Base-by-base conservation (phyloP, 257 asterid genomes). In the Penstemon newberryi region DNA sequence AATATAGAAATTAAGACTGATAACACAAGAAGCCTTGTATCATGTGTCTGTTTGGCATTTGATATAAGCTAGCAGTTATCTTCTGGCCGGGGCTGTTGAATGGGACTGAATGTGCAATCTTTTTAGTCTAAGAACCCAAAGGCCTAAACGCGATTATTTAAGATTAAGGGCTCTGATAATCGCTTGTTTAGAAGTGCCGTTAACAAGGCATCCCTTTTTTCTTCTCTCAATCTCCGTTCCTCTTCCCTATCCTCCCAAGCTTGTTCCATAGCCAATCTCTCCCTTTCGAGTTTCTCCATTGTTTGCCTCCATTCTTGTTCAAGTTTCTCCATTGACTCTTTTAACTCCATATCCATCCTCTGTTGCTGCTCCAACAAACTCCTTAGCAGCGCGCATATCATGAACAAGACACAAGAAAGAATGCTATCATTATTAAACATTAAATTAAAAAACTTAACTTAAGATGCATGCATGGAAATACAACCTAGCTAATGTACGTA, bases 161-260 rank as follows among this genome's bases (percentile, higher is more conserved):
- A 4, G 56, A n/a, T 73, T 58, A 75, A 62, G 55, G 53, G 37
- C 58, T 71, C 50, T 67, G 33, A 25, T 25, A 80, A 6, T 85
- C 89, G 4, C 61, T 76, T 84, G 79, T 86, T 82, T 66, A 91
- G 19, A 59, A 91, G 89, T 7, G 72, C 70, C 0, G 89, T 80
- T 66, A 88, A 63, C 56, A 91, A 77, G 3, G 81, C 87, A 52
- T 91, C 97, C 81, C 89, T 84, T 77, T 72, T 84, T 83, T 88
- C 96, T 69, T 85, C 92, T 77, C 86, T 85, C 49, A 49, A 37
- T 53, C 75, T 73, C 69, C 92, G 67, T 67, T 79, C 85, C 57
- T 83, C 95, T 37, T 86, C 96, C 64, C 77, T 76, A 80, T 86
- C 89, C 43, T 87, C 72, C 89, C 89, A 82, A 64, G 87, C 84